A percentile compares a stretch with the other conserved stretches of the same genome.
phyloP scores from a whole-genome alignment of 331 rosid genomes.

The Malus hybrid region DNA sequence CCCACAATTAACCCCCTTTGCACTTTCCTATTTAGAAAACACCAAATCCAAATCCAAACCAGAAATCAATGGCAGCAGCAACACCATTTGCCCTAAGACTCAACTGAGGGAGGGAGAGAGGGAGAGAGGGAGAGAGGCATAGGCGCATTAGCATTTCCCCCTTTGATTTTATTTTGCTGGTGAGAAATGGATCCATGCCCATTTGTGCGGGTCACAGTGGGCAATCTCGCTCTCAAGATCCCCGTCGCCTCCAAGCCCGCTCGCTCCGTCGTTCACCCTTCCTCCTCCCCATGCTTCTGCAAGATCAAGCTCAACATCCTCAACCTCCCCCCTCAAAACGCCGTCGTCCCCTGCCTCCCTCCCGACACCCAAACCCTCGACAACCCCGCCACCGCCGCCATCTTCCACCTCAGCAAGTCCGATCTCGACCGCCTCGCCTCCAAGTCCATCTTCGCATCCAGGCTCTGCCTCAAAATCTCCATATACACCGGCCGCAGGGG shows the following conservation, averaged over 20 bases:
- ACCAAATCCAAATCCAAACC: neutral
- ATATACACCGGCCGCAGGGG: constrained; percentile 68
- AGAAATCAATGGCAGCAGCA: neutral
- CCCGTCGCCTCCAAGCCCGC: constrained; percentile 80
- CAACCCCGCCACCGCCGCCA: constrained; percentile 35
- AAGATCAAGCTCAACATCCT: constrained; percentile 53
- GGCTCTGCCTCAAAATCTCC: constrained; percentile 48
- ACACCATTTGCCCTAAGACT: neutral
- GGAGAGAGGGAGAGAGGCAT: neutral
- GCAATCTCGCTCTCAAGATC: constrained; percentile 67
- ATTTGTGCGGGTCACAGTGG: constrained; percentile 64
- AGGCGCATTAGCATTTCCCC: neutral
- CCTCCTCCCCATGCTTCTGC: constrained; percentile 74
- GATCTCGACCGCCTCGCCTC: constrained; percentile 49
- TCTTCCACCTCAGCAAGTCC: constrained; percentile 64
- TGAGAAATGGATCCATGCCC: constrained; percentile 82
- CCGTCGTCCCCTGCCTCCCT: constrained; percentile 53
- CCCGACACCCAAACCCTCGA: constrained; percentile 45
- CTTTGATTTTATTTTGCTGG: neutral
- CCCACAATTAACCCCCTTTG: neutral
- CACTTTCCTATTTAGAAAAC: neutral
- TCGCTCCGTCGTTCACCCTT: constrained; percentile 69
- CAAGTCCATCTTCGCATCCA: constrained; percentile 45
- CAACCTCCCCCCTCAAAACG: constrained; percentile 49
- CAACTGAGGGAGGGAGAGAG: neutral